Evolutionary conservation across 768 basidiomycete species (phyloP), one percentile per base, ranked within the genome.

Genomic region (Ramaria sp.): DNA sequence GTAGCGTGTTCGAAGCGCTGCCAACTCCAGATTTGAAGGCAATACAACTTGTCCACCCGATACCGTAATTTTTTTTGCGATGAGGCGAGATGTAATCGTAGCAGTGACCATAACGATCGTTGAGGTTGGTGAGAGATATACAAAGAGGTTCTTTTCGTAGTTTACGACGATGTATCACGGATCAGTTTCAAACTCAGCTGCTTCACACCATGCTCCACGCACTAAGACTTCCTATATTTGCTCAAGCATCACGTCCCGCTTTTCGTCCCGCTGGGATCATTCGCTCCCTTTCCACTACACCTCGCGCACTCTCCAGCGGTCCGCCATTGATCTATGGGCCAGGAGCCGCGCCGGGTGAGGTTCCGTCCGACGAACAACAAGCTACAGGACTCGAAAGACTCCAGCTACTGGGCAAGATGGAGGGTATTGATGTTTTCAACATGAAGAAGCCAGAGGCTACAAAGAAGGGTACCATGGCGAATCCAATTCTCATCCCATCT

Each of bases 351-450:
- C 85, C 88, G 50, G 76, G 81, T 61, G 57, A 62, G 59, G 79
- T 91, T 59, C 83, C 92, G 51, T 87, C 86, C 56, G 88, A 91
- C 70, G 75, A 83, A 59, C 79, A 88, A 59, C 95, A 99, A 71
- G 81, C 94, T 15, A 99, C 95, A 61, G 95, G 95, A 81, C 75
- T 97, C 53, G 94, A 97, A 70, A 90, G 95, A 70, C 81, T 96
- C 65, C 90, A 99, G 71, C 73, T 96, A 48, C 71, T 97, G 51
- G 92, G 87, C 64, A 84, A 91, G 58, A 72, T 92, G 63, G 82
- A 91, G 68, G 94, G 93, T 52, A 71, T 92, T 51, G 83, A 89
- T 42, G 79, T 92, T 50, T 99, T 99, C 72, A 92, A 97, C 67
- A 77, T 84, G 64, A 77, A 80, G 56, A 87, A 92, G 32, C 76